These are phyloP conservation scores for Candida ipomoeae DNA, from an alignment of 805 yeast genomes.

Conservation along the genomic window DNA sequence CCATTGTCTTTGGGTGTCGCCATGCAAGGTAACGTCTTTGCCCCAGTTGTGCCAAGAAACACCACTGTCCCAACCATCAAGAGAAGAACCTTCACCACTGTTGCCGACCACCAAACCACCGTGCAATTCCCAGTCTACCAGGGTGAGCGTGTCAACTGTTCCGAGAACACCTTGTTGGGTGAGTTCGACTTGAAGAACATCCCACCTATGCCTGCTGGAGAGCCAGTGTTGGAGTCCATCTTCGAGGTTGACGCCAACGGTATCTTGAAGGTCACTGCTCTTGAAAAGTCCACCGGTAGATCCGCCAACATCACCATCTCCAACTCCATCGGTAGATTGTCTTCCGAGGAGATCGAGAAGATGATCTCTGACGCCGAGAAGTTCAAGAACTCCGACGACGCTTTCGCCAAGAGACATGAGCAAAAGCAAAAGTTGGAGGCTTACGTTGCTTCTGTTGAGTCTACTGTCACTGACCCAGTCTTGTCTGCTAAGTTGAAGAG, in stretches of 20 bases:
- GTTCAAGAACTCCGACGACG: constrained; percentile 96
- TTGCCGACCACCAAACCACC: constrained; percentile 48
- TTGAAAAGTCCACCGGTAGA: constrained; percentile 48
- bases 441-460: constrained; percentile 81
- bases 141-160: constrained; percentile 50
- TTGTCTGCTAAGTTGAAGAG: constrained; percentile 95
- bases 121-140: constrained; percentile 50
- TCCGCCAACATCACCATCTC: constrained; percentile 49
- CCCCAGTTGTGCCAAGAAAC: constrained; percentile 51
- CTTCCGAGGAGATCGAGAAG: constrained; percentile 47
- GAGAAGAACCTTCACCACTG: constrained; percentile 50
- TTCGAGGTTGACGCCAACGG: constrained; percentile 50
- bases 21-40: constrained; percentile 49
- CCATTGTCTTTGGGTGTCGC: constrained; percentile 50
- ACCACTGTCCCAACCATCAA: constrained; percentile 49
- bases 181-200: constrained; percentile 49
- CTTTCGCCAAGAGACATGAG: constrained; percentile 99
- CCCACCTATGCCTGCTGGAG: constrained; percentile 50
- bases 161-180: constrained; percentile 49
- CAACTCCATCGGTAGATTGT: constrained; percentile 48
- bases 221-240: constrained; percentile 48
- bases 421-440: constrained; percentile 99
- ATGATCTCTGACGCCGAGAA: constrained; percentile 47
- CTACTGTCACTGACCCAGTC: constrained; percentile 97
- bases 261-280: constrained; percentile 48